Percentiles rank a stretch among this genome's conserved stretches.
phyloP scores from a whole-genome alignment of 2,329 filamentous ascomycete genomes.

The Sclerotinia borealis region DNA sequence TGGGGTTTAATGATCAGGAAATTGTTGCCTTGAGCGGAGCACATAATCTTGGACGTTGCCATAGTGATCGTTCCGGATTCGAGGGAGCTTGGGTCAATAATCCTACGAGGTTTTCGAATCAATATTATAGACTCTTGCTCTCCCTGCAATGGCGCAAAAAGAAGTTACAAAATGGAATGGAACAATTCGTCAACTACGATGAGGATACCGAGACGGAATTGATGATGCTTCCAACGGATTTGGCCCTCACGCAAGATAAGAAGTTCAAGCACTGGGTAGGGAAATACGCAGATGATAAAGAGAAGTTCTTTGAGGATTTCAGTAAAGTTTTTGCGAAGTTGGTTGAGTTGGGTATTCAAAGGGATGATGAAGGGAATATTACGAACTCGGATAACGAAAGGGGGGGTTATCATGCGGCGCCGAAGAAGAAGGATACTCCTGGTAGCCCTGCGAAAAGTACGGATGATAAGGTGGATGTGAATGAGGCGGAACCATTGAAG shows the following conservation, averaged over 20 bases:
- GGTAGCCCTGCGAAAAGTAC: slow-evolving; percentile 32
- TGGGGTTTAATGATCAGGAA: slow-evolving; percentile 56
- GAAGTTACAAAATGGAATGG: slow-evolving; percentile 44
- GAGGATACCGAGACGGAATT: slow-evolving; percentile 48
- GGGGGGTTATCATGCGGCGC: slow-evolving; percentile 51
- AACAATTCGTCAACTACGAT: slow-evolving; percentile 54
- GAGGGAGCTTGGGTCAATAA: slow-evolving; percentile 54
- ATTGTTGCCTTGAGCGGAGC: slow-evolving; percentile 52
- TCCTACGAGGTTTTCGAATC: slow-evolving; percentile 53
- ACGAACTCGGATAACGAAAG: slow-evolving; percentile 50
- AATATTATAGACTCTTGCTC: slow-evolving; percentile 49
- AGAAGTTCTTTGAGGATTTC: slow-evolving; percentile 56
- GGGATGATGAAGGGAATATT: slow-evolving; percentile 47
- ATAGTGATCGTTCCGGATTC: slow-evolving; percentile 50
- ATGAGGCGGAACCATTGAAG: slow-evolving; percentile 38
- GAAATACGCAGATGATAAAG: slow-evolving; percentile 54
- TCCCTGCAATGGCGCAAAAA: slow-evolving; percentile 49
- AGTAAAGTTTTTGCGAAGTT: slow-evolving; percentile 52
- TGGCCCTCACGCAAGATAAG: slow-evolving; percentile 49
- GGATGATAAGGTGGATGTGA: slow-evolving; percentile 26
- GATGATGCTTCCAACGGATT: slow-evolving; percentile 63
- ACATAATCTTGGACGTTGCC: slow-evolving; percentile 51
- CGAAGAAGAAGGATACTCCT: slow-evolving; percentile 44
- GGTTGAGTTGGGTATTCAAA: slow-evolving; percentile 52
- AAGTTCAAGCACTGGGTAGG: slow-evolving; percentile 51